These are phyloP conservation scores for Litchi chinensis DNA, from an alignment of 345 rosid species.

Conservation along the genomic window DNA sequence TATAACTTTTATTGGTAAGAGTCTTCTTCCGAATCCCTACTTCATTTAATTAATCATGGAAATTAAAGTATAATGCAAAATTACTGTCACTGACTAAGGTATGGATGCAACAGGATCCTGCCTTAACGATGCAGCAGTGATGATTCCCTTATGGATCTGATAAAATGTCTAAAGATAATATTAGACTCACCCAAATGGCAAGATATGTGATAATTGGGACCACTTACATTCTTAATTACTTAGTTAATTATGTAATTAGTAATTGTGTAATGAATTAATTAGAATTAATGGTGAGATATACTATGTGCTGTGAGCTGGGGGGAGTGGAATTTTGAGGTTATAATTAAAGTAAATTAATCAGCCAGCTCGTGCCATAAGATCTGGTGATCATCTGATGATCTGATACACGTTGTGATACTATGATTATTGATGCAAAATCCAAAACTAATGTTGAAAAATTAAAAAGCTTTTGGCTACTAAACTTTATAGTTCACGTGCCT, in stretches of 20 bases:
- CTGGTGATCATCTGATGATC: constrained; percentile 28
- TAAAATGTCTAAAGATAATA: constrained; percentile 26
- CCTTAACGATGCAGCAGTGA: constrained; percentile 50
- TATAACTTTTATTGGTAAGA: background rate
- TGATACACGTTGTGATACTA: constrained; percentile 42
- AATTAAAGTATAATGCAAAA: background rate
- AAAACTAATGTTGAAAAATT: constrained; percentile 2
- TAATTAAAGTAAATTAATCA: constrained; percentile 26
- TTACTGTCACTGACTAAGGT: background rate
- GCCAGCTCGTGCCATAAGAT: constrained; percentile 35
- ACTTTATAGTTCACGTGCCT: constrained; percentile 12
- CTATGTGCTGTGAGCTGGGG: constrained; percentile 35
- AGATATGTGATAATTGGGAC: constrained; percentile 30
- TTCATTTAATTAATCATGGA: constrained; percentile 11
- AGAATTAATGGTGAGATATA: constrained; percentile 16
- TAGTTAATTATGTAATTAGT: background rate
- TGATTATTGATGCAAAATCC: constrained; percentile 42
- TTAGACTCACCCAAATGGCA: background rate
- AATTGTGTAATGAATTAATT: constrained; percentile 4
- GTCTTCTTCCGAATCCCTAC: background rate
- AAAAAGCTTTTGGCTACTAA: background rate
- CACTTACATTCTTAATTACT: constrained; percentile 27
- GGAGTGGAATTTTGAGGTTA: background rate
- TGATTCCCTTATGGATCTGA: constrained; percentile 41
- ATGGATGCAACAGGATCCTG: constrained; percentile 47